phyloP scores from a whole-genome alignment of 176 grass and related monocot genomes.

The maize (Zea mays) region DNA sequence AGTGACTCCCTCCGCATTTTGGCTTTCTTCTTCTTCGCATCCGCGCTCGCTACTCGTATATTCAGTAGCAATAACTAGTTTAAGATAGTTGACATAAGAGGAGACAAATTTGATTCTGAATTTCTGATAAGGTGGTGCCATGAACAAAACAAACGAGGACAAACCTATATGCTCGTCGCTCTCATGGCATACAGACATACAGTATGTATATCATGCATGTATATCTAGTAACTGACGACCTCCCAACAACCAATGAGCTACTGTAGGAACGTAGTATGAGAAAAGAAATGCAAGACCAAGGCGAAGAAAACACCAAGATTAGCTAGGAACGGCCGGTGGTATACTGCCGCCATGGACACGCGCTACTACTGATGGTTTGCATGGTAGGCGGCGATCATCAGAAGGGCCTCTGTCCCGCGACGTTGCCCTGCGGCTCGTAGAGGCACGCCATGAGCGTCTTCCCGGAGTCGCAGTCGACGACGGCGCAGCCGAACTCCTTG shows the following conservation, averaged over 20 bases:
- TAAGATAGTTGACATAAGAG: neutral
- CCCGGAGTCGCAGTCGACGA: conserved; percentile 40
- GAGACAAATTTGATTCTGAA: conserved; percentile 1
- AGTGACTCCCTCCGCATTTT: too few relatives aligned
- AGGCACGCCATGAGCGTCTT: conserved; percentile 53
- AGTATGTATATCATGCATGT: neutral
- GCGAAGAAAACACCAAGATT: neutral
- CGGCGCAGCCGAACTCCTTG: conserved; percentile 55
- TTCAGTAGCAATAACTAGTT: neutral
- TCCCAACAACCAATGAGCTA: neutral
- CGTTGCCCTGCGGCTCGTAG: conserved; percentile 54
- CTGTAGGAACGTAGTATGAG: neutral
- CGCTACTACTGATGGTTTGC: too few relatives aligned
- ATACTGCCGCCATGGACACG: neutral
- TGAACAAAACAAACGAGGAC: neutral
- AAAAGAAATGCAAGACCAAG: conserved; percentile 2
- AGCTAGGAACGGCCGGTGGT: neutral
- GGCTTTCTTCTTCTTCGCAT: too few relatives aligned
- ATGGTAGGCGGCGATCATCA: conserved; percentile 32
- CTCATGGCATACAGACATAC: neutral
- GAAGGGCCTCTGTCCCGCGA: conserved; percentile 55
- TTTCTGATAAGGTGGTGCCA: too few relatives aligned
- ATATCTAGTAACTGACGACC: neutral
- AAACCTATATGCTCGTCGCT: conserved; percentile 15
- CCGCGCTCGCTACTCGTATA: too few relatives aligned